Base-by-base conservation (phyloP, 257 asterid species). In the Sherardia arvensis region DNA sequence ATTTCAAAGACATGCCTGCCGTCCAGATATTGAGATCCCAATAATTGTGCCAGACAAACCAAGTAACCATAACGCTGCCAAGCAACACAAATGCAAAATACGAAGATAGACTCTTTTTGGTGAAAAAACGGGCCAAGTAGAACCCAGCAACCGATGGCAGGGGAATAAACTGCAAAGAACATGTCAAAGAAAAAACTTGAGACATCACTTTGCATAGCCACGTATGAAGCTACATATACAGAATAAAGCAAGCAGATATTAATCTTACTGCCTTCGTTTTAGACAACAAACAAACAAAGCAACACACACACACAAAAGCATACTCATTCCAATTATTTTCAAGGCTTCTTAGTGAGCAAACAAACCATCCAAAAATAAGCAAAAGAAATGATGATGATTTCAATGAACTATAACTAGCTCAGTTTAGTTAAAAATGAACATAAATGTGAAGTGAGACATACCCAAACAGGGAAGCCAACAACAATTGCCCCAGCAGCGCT, bases 11-110 rank as follows among this genome's bases (percentile, higher is more conserved):
- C 97, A 93, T 90, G 80, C 97, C 99, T 20, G 99, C 93, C 79
- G 90, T 83, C 99, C 99, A 93, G 74, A 93, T 93, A 71, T 90
- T 93, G 43, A 93, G 94, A 75, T 83, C 96, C 99, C 99, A 93
- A 75, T 87, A 93, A 77, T 90, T 90, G 77, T 90, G 96, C 91
- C 87, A 83, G 80, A 90, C 92, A 69, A 93, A 93, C 99, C 99
- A 93, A 54, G 81, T 78, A 55, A 87, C 93, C 96, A 93, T 85
- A 78, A 93, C 77, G 82, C 99, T 85, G 73, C 96, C 96, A 59
- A 93, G 85, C 68, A 81, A 86, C 73, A 90, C 95, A 64, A 90
- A 93, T 60, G 88, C 87, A 67, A 85, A 84, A 83, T 93, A 93
- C 27, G 99, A 90, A 30, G 87, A 69, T 67, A 87, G 59, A 70